phyloP scores from a whole-genome alignment of 495 filamentous ascomycete species.

The Lasiosphaeria miniovina region DNA sequence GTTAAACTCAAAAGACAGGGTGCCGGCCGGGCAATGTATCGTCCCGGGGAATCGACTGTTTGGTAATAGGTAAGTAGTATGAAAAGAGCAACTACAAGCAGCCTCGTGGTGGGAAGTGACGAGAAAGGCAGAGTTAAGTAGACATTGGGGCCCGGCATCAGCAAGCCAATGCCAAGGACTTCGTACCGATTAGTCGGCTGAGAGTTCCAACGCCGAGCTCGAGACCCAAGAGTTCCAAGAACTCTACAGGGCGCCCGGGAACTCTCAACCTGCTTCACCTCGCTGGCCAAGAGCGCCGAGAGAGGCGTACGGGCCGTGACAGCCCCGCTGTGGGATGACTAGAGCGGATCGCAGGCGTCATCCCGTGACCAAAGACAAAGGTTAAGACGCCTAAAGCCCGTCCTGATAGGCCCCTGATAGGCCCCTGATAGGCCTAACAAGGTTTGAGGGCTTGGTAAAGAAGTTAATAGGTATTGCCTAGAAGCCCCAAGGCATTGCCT shows the following conservation, averaged over 20 bases:
- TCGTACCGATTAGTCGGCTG: conserved; percentile 17
- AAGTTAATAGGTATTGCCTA: conserved; percentile 18
- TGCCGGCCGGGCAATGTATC: too few species aligned
- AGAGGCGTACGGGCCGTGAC: conserved; percentile 7
- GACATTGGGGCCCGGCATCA: not conserved
- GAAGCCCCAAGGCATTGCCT: conserved; percentile 15
- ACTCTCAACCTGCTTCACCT: conserved; percentile 2
- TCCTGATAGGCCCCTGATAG: conserved; percentile 8
- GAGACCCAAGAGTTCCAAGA: conserved; percentile 32
- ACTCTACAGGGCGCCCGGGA: conserved; percentile 10
- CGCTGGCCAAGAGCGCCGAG: conserved; percentile 13
- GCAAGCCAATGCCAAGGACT: conserved; percentile 1
- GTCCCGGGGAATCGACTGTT: too few species aligned
- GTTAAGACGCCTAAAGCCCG: conserved; percentile 10
- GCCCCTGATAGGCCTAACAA: not conserved
- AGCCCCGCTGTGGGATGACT: conserved; percentile 14
- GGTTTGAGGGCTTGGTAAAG: conserved; percentile 7
- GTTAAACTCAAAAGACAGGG: too few species aligned
- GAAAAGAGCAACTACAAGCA: not conserved
- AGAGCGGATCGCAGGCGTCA: conserved; percentile 6
- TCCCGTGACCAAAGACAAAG: conserved; percentile 18
- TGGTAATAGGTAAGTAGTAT: too few species aligned
- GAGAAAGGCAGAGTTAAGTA: conserved; percentile 5
- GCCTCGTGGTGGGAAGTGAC: not conserved
- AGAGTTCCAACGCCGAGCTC: conserved; percentile 5